Evolutionary conservation across 2,329 filamentous ascomycete genomes (phyloP).

Genomic region (Ophiostoma sp.): DNA sequence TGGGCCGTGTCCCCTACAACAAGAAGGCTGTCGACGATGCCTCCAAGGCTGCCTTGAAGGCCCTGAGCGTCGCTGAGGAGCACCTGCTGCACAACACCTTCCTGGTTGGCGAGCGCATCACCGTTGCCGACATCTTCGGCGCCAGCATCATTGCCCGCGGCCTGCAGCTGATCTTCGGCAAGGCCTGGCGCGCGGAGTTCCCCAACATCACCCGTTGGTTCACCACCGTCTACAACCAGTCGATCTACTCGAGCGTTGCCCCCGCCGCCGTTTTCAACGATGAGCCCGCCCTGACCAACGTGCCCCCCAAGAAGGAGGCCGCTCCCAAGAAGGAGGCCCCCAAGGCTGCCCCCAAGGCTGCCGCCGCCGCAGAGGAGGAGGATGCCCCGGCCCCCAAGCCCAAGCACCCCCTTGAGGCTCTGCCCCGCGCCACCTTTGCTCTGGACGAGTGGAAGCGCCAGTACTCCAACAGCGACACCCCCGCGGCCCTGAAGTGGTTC

Average conservation of each 20-base stretch:
- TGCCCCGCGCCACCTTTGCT: constrained; percentile 75
- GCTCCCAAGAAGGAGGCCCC: constrained; percentile 47
- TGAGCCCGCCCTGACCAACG: constrained; percentile 70
- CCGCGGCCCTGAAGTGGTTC: constrained; percentile 90
- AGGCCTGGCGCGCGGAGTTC: constrained; percentile 79
- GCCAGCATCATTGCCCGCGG: constrained; percentile 77
- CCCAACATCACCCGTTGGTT: constrained; percentile 92
- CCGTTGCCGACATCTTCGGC: constrained; percentile 89
- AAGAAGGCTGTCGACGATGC: constrained; percentile 92
- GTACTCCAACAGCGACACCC: constrained; percentile 94
- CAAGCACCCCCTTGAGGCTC: constrained; percentile 91
- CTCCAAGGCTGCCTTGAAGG: constrained; percentile 67
- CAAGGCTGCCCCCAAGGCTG: constrained; percentile 46
- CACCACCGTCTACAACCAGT: constrained; percentile 88
- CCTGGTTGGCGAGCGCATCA: constrained; percentile 96
- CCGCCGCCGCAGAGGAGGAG: constrained; percentile 51
- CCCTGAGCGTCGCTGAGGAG: constrained; percentile 73
- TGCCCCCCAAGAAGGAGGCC: constrained; percentile 72
- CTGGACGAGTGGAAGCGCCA: constrained; percentile 98
- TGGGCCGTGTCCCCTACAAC: constrained; percentile 86
- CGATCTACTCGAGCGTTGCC: constrained; percentile 80
- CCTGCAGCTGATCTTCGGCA: constrained; percentile 94
- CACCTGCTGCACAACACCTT: constrained; percentile 92
- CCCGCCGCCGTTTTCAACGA: constrained; percentile 77
- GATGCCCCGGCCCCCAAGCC: constrained; percentile 70